These are phyloP conservation scores for Candida stauntonica DNA, from an alignment of 805 yeast species.

Conservation along the genomic window DNA sequence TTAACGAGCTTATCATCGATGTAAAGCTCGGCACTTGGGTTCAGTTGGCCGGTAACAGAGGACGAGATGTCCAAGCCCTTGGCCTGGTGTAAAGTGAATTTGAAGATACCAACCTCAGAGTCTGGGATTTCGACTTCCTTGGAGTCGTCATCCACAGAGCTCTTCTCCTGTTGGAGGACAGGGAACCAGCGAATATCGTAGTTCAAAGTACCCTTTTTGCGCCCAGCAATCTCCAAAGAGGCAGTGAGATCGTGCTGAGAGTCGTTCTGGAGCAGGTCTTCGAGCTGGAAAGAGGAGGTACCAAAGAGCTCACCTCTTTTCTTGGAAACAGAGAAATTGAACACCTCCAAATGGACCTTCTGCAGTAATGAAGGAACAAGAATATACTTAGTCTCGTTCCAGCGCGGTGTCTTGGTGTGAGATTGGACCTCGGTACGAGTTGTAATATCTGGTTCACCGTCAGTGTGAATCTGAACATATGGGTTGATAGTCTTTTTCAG, in stretches of 20 bases:
- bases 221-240: slow-evolving; percentile 38
- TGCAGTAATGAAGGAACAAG: slow-evolving; percentile 54
- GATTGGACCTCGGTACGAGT: slow-evolving; percentile 55
- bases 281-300: slow-evolving; percentile 49
- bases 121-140: slow-evolving; percentile 37
- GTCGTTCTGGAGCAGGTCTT: slow-evolving; percentile 55
- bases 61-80: slow-evolving; percentile 48
- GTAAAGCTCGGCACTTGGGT: slow-evolving; percentile 67
- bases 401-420: slow-evolving; percentile 51
- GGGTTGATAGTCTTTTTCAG: slow-evolving; percentile 55
- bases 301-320: slow-evolving; percentile 52
- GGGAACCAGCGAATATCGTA: slow-evolving; percentile 49
- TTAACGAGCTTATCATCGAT: slow-evolving; percentile 53
- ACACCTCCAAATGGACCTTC: slow-evolving; percentile 50
- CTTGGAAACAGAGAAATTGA: slow-evolving; percentile 46
- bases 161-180: slow-evolving; percentile 20
- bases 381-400: slow-evolving; percentile 61
- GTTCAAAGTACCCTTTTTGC: slow-evolving; percentile 52
- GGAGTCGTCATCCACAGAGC: slow-evolving; percentile 25
- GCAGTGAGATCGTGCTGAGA: slow-evolving; percentile 27
- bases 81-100: slow-evolving; percentile 57
- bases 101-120: slow-evolving; percentile 71
- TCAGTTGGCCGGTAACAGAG: slow-evolving; percentile 41
- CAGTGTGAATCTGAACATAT: slow-evolving; percentile 44
- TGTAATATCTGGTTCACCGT: slow-evolving; percentile 39